These are phyloP conservation scores for Pisolithus thermaeus DNA, from an alignment of 1,284 basidiomycete genomes.

Conservation along the genomic window DNA sequence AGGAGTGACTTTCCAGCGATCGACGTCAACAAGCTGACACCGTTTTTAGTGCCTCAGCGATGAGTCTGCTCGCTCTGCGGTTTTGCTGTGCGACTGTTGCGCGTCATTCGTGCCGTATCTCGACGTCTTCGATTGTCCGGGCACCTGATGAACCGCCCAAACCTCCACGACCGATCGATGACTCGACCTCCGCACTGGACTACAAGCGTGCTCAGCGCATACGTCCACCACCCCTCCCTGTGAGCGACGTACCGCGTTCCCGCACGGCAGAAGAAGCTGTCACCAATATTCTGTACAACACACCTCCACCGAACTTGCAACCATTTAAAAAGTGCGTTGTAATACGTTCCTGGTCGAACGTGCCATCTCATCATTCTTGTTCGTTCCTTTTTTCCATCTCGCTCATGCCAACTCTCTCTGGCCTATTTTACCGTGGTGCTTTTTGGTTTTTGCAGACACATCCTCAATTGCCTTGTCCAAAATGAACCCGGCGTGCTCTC, in stretches of 20 bases:
- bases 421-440: background rate
- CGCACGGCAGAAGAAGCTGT: conserved; percentile 90
- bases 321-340: conserved; percentile 85
- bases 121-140: conserved; percentile 10
- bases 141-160: conserved; percentile 31
- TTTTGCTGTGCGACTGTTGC: conserved; percentile 17
- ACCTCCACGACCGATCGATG: conserved; percentile 70
- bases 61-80: conserved; percentile 8
- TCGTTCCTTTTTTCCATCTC: too few species aligned
- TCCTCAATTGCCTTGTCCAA: conserved; percentile 97
- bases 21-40: background rate
- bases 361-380: too few species aligned
- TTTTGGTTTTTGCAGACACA: conserved; percentile 54
- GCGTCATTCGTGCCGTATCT: conserved; percentile 13
- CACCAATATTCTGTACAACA: conserved; percentile 94
- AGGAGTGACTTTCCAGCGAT: background rate
- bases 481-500: conserved; percentile 99
- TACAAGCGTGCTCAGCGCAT: conserved; percentile 78
- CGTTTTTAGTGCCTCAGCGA: background rate
- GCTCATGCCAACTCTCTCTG: conserved; percentile 3
- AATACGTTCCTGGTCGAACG: background rate
- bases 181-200: conserved; percentile 91
- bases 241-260: conserved; percentile 68
- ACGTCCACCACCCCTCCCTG: conserved; percentile 72
- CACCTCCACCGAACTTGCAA: conserved; percentile 86